Evolutionary conservation across 768 basidiomycete genomes (phyloP).

Genomic region (Lactifluus rugatus): DNA sequence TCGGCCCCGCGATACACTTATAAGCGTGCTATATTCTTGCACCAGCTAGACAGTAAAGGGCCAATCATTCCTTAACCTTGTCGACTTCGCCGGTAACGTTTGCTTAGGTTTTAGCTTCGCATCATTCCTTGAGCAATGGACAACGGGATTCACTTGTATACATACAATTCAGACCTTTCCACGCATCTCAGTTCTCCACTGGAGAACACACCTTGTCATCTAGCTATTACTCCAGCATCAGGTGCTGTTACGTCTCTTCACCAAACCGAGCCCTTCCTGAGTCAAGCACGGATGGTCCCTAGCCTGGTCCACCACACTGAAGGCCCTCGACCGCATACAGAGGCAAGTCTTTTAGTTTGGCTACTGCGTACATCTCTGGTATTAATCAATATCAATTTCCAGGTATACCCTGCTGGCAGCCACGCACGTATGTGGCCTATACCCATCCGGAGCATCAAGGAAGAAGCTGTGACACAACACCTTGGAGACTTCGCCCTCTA

Average conservation of each 20-base stretch:
- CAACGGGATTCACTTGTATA: not conserved
- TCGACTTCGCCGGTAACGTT: not conserved
- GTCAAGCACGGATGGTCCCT: not conserved
- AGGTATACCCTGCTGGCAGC: not conserved
- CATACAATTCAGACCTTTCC: not conserved
- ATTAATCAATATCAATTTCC: not conserved
- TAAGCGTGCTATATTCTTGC: not conserved
- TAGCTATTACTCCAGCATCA: not conserved
- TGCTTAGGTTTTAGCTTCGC: not conserved
- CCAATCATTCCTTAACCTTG: not conserved
- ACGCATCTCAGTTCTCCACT: not conserved
- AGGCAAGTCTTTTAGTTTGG: not conserved
- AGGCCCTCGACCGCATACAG: not conserved
- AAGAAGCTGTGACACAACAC: not conserved
- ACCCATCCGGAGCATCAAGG: not conserved
- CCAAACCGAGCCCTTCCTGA: not conserved
- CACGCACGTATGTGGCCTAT: not conserved
- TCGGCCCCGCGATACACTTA: not conserved
- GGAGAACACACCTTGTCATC: not conserved
- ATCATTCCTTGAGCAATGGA: not conserved
- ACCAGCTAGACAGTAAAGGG: not conserved
- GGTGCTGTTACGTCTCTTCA: not conserved
- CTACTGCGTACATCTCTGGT: too few relatives aligned
- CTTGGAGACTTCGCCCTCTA: not conserved
- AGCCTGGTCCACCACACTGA: not conserved